Evolutionary conservation across 2,329 filamentous ascomycete species (phyloP).

Genomic region (Diaporthe amygdali): DNA sequence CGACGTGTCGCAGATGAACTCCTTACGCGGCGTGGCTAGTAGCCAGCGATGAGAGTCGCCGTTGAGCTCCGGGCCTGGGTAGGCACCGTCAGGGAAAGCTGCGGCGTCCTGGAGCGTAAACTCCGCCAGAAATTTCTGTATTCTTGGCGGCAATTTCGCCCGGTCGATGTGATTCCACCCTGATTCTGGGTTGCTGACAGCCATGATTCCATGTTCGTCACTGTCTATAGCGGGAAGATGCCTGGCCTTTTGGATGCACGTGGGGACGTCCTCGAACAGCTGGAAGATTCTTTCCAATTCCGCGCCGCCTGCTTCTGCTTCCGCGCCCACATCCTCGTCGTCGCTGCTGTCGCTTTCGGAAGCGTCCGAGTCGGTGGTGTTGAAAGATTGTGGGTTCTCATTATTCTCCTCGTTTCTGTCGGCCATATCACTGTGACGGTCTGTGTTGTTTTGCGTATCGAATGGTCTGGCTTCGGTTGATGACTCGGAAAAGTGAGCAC

Average conservation of each 20-base stretch:
- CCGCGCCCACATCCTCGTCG: not conserved
- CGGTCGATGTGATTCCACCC: not conserved
- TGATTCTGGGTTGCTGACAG: not conserved
- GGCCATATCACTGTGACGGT: not conserved
- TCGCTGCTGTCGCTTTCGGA: slow-evolving; percentile 4
- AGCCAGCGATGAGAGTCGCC: slow-evolving; percentile 18
- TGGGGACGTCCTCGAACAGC: slow-evolving; percentile 17
- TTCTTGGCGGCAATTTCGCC: not conserved
- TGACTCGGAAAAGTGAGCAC: not conserved
- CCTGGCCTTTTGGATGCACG: not conserved
- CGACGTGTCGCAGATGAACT: slow-evolving; percentile 12
- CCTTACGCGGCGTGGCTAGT: slow-evolving; percentile 4
- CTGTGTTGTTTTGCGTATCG: not conserved
- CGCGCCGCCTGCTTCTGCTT: not conserved
- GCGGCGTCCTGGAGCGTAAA: not conserved
- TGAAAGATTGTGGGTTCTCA: not conserved
- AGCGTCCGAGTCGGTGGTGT: not conserved
- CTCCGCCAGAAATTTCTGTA: slow-evolving; percentile 12
- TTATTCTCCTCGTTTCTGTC: not conserved
- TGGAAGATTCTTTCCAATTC: not conserved
- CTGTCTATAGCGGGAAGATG: not conserved
- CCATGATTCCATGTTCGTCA: not conserved
- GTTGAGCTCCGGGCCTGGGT: not conserved
- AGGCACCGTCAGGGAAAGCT: not conserved
- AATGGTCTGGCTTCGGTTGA: not conserved